Evolutionary conservation across 2,329 filamentous ascomycete species (phyloP), one percentile per base, ranked within the genome.

Genomic region (Ascochyta pisi): DNA sequence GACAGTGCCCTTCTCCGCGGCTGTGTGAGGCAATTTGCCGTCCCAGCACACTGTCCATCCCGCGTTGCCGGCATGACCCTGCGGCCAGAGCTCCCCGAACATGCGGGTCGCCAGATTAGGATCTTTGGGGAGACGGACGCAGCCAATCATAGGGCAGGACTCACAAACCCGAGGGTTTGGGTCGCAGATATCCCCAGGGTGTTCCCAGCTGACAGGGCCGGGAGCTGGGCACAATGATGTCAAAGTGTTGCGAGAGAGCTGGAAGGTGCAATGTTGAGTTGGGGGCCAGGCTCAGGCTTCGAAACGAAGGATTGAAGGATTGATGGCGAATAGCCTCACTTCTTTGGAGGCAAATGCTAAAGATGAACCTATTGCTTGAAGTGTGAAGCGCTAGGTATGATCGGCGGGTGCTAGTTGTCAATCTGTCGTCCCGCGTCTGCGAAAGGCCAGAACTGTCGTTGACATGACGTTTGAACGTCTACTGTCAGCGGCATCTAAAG

Each of bases 391-490:
- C 49, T 52, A 40, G 31, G 44, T 34, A 57, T 58, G 55, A 61
- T 61, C 55, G 55, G 43, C 55, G 45, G 33, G 19, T 41, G 24
- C 57, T 60, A 62, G 53, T 35, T 52, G 64, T 61, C 62, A 62
- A 68, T 68, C 65, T 54, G 38, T 45, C 31, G 52, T 50, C 50
- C 53, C 51, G 50, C 48, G 42, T 42, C 42, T 50, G 47, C 47
- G 29, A 50, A 27, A 42, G 54, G 62, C 62, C 53, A 67, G 62
- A 66, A 41, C 40, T 49, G 41, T 48, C 38, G 3, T 56, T 39
- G 43, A 42, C 22, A 64, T 68, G 62, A 68, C 64, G 57, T 61
- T 50, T 45, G 35, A 38, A 39, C 29, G 54, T 56, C 52, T 50
- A 35, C 35, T 38, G 40, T 41, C 44, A 40, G 38, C 42, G 45